Conservation (phyloP, 2,329 filamentous ascomycete genomes). For the Zymoseptoria brevis region DNA sequence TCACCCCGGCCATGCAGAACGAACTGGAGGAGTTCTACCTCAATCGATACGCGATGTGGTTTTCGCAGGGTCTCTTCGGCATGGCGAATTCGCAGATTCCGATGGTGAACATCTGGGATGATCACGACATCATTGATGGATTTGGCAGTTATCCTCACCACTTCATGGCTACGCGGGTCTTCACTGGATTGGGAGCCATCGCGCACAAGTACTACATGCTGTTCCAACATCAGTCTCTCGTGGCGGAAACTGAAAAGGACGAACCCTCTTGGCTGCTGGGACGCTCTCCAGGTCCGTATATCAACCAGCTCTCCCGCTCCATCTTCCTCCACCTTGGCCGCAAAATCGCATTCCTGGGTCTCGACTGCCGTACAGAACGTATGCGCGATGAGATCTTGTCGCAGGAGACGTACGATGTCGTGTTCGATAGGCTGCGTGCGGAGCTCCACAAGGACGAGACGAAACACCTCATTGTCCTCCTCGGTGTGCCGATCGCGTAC, state of each 20-base stretch:
- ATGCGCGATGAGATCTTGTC: slow-evolving; percentile 74
- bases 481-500: slow-evolving; percentile 58
- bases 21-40: slow-evolving; percentile 87
- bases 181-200: slow-evolving; percentile 79
- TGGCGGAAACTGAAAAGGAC: slow-evolving; percentile 67
- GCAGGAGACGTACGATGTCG: slow-evolving; percentile 72
- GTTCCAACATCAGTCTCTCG: slow-evolving; percentile 89
- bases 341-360: slow-evolving; percentile 70
- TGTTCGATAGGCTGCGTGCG: slow-evolving; percentile 76
- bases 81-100: slow-evolving; percentile 90
- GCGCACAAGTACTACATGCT: slow-evolving; percentile 99
- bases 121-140: slow-evolving; percentile 64
- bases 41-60: slow-evolving; percentile 85
- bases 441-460: slow-evolving; percentile 79
- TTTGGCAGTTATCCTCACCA: slow-evolving; percentile 88
- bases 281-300: slow-evolving; percentile 74
- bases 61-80: slow-evolving; percentile 89
- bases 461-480: slow-evolving; percentile 79
- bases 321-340: slow-evolving; percentile 77
- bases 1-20: slow-evolving; percentile 73
- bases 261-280: slow-evolving; percentile 93
- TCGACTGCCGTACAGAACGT: slow-evolving; percentile 87
- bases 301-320: slow-evolving; percentile 75
- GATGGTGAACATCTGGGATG: slow-evolving; percentile 97
- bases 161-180: slow-evolving; percentile 79